Evolutionary conservation across 768 basidiomycete genomes (phyloP).

Genomic region (Kwoniella botswanensis): DNA sequence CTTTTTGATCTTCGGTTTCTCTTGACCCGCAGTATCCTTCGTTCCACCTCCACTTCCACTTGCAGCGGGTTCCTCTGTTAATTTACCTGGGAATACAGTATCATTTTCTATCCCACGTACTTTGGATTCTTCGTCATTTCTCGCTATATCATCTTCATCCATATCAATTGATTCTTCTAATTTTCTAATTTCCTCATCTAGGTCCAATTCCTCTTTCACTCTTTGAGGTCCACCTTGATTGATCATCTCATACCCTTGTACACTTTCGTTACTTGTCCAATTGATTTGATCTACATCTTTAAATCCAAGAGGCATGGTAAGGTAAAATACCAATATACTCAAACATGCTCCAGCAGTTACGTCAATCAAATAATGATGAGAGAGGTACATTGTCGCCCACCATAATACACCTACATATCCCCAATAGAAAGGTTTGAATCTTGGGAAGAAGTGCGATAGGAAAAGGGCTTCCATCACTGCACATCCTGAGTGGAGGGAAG

Average conservation of each 20-base stretch:
- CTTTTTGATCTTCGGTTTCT: slow-evolving; percentile 32
- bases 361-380: slow-evolving; percentile 98
- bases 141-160: slow-evolving; percentile 9
- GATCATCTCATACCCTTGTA: slow-evolving; percentile 39
- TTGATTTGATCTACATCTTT: slow-evolving; percentile 63
- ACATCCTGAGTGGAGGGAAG: slow-evolving; percentile 86
- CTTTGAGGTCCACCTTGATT: slow-evolving; percentile 17
- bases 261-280: slow-evolving; percentile 32
- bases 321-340: slow-evolving; percentile 82
- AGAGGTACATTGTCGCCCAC: slow-evolving; percentile 99
- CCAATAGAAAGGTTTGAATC: slow-evolving; percentile 71
- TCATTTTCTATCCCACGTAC: slow-evolving; percentile 29
- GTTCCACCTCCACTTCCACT: not conserved
- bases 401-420: slow-evolving; percentile 82
- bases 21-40: not conserved
- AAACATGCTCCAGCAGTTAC: slow-evolving; percentile 92
- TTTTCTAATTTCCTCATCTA: slow-evolving; percentile 57
- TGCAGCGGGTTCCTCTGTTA: not conserved
- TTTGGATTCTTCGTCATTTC: slow-evolving; percentile 13
- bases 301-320: slow-evolving; percentile 82
- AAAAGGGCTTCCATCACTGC: slow-evolving; percentile 92
- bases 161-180: slow-evolving; percentile 45
- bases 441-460: slow-evolving; percentile 92
- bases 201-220: slow-evolving; percentile 26
- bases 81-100: not conserved